phyloP scores from a whole-genome alignment of 2,329 filamentous ascomycete genomes.

The Verticillium zaregamsianum region DNA sequence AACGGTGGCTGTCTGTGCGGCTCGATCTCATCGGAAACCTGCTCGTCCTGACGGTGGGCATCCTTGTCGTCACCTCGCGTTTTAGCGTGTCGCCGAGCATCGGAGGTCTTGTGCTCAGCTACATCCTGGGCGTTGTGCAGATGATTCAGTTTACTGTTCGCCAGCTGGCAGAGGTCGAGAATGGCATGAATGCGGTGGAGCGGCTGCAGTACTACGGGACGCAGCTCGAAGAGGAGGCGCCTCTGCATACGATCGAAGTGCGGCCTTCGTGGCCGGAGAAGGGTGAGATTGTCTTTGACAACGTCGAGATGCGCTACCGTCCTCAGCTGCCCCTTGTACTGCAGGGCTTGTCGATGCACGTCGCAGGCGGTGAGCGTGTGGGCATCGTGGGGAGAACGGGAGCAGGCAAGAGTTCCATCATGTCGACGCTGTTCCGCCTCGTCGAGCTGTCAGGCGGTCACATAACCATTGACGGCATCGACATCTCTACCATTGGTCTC shows the following conservation, averaged over 20 bases:
- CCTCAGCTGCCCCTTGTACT: conserved; percentile 68
- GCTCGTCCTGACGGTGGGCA: conserved; percentile 82
- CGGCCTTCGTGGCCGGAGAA: conserved; percentile 77
- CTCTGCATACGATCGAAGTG: conserved; percentile 71
- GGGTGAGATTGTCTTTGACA: conserved; percentile 73
- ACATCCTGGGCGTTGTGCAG: conserved; percentile 88
- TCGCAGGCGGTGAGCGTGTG: conserved; percentile 72
- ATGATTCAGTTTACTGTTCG: conserved; percentile 95
- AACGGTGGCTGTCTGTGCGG: conserved; percentile 85
- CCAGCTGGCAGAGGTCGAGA: conserved; percentile 92
- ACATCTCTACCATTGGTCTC: conserved; percentile 70
- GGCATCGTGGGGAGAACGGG: conserved; percentile 80
- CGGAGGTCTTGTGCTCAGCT: conserved; percentile 82
- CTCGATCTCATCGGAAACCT: conserved; percentile 80
- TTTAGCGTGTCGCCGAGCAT: conserved; percentile 83
- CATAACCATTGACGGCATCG: conserved; percentile 62
- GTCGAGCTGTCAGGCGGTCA: conserved; percentile 60
- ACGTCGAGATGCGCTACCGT: conserved; percentile 77
- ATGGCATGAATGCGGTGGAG: conserved; percentile 96
- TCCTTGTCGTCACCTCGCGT: conserved; percentile 86
- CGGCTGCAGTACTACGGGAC: conserved; percentile 87
- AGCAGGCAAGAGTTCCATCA: conserved; percentile 79
- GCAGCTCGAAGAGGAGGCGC: conserved; percentile 83
- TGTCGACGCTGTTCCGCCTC: conserved; percentile 76
- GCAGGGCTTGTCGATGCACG: conserved; percentile 65